These are phyloP conservation scores for Aspergillus caelatus DNA, from an alignment of 2,329 filamentous ascomycete species.

Conservation along the genomic window DNA sequence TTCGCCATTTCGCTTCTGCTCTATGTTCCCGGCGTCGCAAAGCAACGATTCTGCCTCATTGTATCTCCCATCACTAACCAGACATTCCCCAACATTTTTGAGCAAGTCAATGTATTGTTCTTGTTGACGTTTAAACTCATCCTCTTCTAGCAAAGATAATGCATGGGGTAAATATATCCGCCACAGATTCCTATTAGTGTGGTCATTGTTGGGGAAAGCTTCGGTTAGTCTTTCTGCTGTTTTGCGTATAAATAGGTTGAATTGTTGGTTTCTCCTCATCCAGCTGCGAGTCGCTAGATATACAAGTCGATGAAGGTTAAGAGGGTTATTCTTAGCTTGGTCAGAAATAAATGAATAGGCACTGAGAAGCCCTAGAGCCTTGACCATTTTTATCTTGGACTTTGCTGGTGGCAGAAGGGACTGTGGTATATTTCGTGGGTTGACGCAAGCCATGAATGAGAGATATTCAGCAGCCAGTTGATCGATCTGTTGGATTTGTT, in stretches of 20 bases:
- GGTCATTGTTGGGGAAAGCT: slow-evolving; percentile 14
- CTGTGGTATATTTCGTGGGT: slow-evolving; percentile 32
- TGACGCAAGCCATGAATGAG: slow-evolving; percentile 32
- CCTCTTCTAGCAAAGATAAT: neutral
- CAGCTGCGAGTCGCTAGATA: slow-evolving; percentile 33
- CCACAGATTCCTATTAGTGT: slow-evolving; percentile 19
- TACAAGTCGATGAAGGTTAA: slow-evolving; percentile 34
- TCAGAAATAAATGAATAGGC: slow-evolving; percentile 23
- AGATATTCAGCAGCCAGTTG: slow-evolving; percentile 37
- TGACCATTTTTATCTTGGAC: slow-evolving; percentile 19
- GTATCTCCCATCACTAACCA: slow-evolving; percentile 20
- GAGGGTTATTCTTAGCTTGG: neutral
- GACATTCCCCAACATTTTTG: neutral
- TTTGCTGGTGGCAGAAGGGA: slow-evolving; percentile 31
- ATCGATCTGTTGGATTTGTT: slow-evolving; percentile 23
- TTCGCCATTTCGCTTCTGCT: neutral
- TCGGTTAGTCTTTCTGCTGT: slow-evolving; percentile 9
- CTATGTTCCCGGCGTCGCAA: neutral
- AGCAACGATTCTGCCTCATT: slow-evolving; percentile 16
- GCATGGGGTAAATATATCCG: slow-evolving; percentile 24
- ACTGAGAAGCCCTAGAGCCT: slow-evolving; percentile 28
- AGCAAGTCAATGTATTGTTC: neutral
- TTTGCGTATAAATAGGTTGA: neutral
- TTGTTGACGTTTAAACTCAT: neutral
- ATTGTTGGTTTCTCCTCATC: slow-evolving; percentile 18